Conservation (phyloP, 306 rosid species). For the Glycyrrhiza uralensis region DNA sequence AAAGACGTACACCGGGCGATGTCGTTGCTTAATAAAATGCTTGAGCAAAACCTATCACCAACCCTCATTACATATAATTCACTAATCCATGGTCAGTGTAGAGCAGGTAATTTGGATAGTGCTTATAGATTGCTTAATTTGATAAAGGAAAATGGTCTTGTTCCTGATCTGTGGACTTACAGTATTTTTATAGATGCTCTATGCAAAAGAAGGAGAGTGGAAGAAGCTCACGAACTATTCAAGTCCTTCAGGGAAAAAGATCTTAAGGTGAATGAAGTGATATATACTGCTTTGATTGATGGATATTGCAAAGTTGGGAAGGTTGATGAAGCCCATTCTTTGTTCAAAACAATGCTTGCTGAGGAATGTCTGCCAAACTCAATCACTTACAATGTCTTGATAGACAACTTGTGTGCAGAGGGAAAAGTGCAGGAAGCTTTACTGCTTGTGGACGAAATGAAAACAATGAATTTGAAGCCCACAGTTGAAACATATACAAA, state of each 20-base stretch:
- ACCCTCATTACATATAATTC: constrained; percentile 55
- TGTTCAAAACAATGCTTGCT: constrained; percentile 53
- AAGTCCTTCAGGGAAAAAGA: constrained; percentile 48
- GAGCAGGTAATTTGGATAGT: constrained; percentile 59
- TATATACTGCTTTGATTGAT: constrained; percentile 59
- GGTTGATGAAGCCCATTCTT: constrained; percentile 41
- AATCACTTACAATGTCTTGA: constrained; percentile 56
- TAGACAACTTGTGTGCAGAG: constrained; percentile 53
- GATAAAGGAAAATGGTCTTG: constrained; percentile 56
- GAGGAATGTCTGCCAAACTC: constrained; percentile 58
- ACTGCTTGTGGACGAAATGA: constrained; percentile 51
- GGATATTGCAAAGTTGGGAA: constrained; percentile 68
- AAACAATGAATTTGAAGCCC: constrained; percentile 45
- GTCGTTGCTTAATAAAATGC: constrained; percentile 56
- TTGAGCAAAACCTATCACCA: constrained; percentile 53
- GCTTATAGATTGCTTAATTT: constrained; percentile 63
- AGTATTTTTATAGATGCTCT: constrained; percentile 46
- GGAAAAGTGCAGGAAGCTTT: constrained; percentile 46
- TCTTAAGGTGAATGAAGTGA: constrained; percentile 53
- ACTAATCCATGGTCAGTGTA: constrained; percentile 68
- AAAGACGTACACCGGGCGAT: constrained; percentile 62
- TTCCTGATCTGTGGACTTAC: constrained; percentile 67
- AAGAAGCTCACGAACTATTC: constrained; percentile 53
- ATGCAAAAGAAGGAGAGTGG: constrained; percentile 57
- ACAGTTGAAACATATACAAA: constrained; percentile 53